These are phyloP conservation scores for Epichloe hybrida DNA, from an alignment of 2,329 filamentous ascomycete genomes.

Conservation along the genomic window DNA sequence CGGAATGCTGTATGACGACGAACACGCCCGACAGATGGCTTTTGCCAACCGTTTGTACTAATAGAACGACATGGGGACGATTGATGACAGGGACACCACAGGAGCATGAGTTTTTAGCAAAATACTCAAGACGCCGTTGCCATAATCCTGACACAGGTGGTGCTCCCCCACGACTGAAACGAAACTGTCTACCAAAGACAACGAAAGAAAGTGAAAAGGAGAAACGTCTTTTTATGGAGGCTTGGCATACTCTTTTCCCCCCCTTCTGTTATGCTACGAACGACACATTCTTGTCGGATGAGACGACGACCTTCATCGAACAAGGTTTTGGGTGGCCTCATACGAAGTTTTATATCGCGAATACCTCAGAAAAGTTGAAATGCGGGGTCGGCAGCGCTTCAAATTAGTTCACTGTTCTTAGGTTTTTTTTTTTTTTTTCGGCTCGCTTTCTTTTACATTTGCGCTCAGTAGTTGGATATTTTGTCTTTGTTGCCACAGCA, in stretches of 20 bases:
- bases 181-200: not conserved
- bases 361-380: not conserved
- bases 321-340: not conserved
- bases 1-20: constrained; percentile 31
- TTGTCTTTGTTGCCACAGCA: not conserved
- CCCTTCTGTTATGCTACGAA: not conserved
- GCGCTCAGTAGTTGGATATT: not conserved
- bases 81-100: constrained; percentile 2
- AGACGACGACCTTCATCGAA: not conserved
- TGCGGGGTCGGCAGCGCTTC: constrained; percentile 4
- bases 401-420: constrained; percentile 6
- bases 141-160: not conserved
- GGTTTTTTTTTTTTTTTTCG: constrained; percentile 5
- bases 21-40: constrained; percentile 25
- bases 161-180: not conserved
- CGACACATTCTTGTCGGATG: not conserved
- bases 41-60: constrained; percentile 33
- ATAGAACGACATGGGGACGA: constrained; percentile 8
- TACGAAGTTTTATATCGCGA: not conserved
- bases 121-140: not conserved
- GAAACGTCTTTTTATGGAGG: not conserved
- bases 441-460: constrained; percentile 2
- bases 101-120: not conserved
- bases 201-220: not conserved
- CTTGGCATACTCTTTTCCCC: not conserved